These are phyloP conservation scores for Fusarium agapanthi DNA, from an alignment of 2,329 filamentous ascomycete genomes.

Conservation along the genomic window DNA sequence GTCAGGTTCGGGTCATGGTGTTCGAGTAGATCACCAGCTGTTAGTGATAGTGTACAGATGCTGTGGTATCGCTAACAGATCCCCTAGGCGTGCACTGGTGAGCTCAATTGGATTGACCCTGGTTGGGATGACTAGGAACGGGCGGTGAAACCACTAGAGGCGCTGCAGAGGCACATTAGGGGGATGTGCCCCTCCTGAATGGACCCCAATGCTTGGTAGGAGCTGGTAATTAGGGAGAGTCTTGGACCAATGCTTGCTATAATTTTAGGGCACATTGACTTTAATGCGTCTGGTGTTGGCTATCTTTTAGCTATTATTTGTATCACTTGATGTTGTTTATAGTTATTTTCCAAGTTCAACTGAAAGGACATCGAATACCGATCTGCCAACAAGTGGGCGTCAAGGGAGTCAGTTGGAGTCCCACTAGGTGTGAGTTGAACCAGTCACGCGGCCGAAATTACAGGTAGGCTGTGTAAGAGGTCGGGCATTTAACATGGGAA, in stretches of 20 bases:
- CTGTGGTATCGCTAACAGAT: conserved; percentile 17
- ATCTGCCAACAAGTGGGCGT: conserved; percentile 16
- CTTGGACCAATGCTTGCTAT: conserved; percentile 7
- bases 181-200: conserved; percentile 31
- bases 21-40: conserved; percentile 3
- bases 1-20: conserved; percentile 10
- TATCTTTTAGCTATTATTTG: not conserved
- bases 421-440: conserved; percentile 13
- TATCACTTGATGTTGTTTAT: not conserved
- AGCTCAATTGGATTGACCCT: conserved; percentile 15
- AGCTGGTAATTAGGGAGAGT: conserved; percentile 4
- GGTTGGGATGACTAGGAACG: conserved; percentile 23
- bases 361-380: conserved; percentile 3
- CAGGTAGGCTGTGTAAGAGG: conserved; percentile 15
- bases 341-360: not conserved
- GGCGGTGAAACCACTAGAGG: conserved; percentile 34
- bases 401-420: conserved; percentile 16
- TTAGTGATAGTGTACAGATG: conserved; percentile 10
- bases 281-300: not conserved
- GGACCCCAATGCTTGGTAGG: conserved; percentile 7
- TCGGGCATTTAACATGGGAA: not conserved
- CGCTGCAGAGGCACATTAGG: conserved; percentile 27
- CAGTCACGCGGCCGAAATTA: conserved; percentile 20
- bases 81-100: not conserved
- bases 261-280: not conserved